Percentiles rank a stretch among this genome's conserved stretches.
Evolutionary conservation across 2,329 filamentous ascomycete genomes (phyloP).

Genomic region (Cercospora sp.): DNA sequence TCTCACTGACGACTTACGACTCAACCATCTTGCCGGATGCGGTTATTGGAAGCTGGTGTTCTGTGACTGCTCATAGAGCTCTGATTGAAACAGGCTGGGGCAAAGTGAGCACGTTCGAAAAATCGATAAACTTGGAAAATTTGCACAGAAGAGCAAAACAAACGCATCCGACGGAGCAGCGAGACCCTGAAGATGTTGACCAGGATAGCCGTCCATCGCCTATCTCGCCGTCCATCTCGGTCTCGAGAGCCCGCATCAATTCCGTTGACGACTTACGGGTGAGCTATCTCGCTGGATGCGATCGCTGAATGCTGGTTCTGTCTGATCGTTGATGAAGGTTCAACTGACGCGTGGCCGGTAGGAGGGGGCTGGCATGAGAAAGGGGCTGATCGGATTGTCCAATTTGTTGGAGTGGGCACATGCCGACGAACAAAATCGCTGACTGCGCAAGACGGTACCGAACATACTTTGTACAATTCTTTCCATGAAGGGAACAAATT

Average conservation of each 20-base stretch:
- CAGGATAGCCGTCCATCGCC: too few relatives aligned
- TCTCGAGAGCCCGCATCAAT: background rate
- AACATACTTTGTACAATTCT: too few relatives aligned
- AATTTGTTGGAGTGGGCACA: background rate
- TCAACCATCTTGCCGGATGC: background rate
- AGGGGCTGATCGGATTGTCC: background rate
- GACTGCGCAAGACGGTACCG: too few relatives aligned
- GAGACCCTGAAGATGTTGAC: too few relatives aligned
- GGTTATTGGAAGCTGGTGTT: background rate
- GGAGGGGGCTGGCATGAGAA: background rate
- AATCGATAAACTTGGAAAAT: too few relatives aligned
- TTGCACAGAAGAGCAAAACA: background rate
- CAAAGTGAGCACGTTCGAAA: too few relatives aligned
- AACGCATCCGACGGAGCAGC: too few relatives aligned
- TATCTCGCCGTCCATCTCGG: too few relatives aligned
- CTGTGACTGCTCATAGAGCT: background rate
- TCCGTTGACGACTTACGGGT: background rate
- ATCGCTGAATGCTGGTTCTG: background rate
- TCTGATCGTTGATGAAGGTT: background rate
- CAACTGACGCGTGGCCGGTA: background rate
- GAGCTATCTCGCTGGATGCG: background rate
- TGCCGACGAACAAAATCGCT: background rate
- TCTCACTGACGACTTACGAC: background rate
- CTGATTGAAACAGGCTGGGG: too few relatives aligned
- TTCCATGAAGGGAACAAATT: too few relatives aligned